A percentile compares a stretch with the other conserved stretches of the same genome.
Conservation (phyloP, 2,329 filamentous ascomycete species). For the Calonectria crousiana region DNA sequence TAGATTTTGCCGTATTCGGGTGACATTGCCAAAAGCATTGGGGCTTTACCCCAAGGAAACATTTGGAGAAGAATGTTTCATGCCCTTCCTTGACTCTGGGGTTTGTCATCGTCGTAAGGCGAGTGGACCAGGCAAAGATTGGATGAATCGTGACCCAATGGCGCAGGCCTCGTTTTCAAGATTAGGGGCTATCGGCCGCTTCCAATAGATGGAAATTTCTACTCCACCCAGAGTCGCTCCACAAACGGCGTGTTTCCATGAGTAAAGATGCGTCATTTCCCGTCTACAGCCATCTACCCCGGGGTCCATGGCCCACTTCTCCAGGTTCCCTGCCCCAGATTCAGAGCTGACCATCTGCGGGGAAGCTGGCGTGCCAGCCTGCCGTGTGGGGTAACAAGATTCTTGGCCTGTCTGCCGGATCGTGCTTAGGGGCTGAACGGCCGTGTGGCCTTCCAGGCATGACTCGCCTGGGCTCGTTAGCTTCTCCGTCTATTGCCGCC, state of each 20-base stretch:
- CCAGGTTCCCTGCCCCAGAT: constrained; percentile 16
- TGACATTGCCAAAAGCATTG: background rate
- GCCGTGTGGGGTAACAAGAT: constrained; percentile 7
- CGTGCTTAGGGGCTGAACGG: background rate
- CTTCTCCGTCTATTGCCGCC: constrained; percentile 19
- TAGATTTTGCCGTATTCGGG: background rate
- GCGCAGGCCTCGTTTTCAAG: background rate
- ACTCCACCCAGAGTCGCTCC: background rate
- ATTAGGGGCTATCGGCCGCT: background rate
- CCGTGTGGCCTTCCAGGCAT: background rate
- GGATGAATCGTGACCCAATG: background rate
- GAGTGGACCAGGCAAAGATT: background rate
- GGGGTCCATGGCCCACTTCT: background rate
- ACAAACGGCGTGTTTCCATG: background rate
- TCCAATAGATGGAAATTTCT: background rate
- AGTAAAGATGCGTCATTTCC: background rate
- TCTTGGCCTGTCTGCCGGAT: background rate
- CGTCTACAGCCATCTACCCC: constrained; percentile 13
- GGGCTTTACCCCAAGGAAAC: background rate
- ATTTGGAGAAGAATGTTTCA: background rate
- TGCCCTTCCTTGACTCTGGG: background rate
- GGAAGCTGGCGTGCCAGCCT: background rate
- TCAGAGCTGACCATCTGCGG: background rate
- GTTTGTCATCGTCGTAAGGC: background rate
- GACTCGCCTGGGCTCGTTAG: constrained; percentile 9